Evolutionary conservation across 108 stramenopile species (phyloP), one percentile per base, ranked within the genome.

Genomic region (Thalassiosira profunda): DNA sequence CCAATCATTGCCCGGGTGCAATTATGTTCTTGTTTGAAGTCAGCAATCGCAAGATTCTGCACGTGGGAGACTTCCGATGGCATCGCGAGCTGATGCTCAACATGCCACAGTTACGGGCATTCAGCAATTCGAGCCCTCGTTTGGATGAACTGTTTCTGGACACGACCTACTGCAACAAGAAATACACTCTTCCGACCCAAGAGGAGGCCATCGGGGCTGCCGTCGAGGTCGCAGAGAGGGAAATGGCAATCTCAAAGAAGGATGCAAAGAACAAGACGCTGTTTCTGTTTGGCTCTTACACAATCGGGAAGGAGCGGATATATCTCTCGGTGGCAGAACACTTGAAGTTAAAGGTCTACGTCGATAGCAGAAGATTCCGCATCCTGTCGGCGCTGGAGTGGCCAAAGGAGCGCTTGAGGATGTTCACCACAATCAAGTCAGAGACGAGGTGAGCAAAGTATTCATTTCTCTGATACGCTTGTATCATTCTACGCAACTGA

Each of bases 281-380:
- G 0, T 83, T 96, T 51, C 56, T 97, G n/a, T 96, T 98, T 60
- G 97, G 97, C 5, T 85, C 91, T 11, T 98, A 98, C 63, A 94
- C 93, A 0, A 97, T 98, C 33, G 97, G 97, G 18, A 98, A 98
- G 67, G 97, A 98, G 59, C 77, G 76, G 43, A 92, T 97, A n/a
- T 95, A 90, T 49, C 49, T 94, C 28, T 81, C 92, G 7, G 93
- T 97, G 23, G 97, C 97, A 1, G 72, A 81, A 59, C 63, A 63
- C 37, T 74, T 81, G 31, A 64, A 67, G 37, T 52, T 65, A 48
- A 93, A 89, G 54, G 90, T 96, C 2, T 93, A 87, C 63, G 96
- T 96, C n/a, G 95, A 96, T 59, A 76, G 53, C 9, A 59, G 79
- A 18, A 73, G 94, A 46, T 86, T 80, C 17, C 61, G 80, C 37